Evolutionary conservation across 495 filamentous ascomycete species (phyloP).

Genomic region (Cercophora samala): DNA sequence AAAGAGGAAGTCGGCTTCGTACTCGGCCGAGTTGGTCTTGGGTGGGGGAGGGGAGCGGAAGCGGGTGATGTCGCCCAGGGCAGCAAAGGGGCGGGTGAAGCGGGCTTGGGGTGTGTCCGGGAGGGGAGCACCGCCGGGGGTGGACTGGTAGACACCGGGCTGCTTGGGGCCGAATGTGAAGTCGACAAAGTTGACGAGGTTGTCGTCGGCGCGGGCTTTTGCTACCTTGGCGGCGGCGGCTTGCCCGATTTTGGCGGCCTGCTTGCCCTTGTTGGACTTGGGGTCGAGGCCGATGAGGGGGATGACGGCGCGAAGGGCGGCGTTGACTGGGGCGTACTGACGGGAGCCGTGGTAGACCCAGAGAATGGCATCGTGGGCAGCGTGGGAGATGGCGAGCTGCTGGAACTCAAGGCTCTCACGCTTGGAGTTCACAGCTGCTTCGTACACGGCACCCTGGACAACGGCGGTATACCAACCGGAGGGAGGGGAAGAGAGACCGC

Average conservation of each 20-base stretch:
- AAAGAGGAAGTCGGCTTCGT: constrained; percentile 23
- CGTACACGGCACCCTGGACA: constrained; percentile 34
- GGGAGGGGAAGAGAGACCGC: constrained; percentile 35
- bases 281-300: constrained; percentile 31
- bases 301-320: constrained; percentile 29
- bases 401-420: constrained; percentile 30
- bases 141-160: constrained; percentile 33
- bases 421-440: constrained; percentile 31
- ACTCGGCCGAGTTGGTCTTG: constrained; percentile 16
- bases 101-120: constrained; percentile 36
- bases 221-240: constrained; percentile 29
- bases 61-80: constrained; percentile 27
- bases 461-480: constrained; percentile 33
- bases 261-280: constrained; percentile 22
- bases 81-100: constrained; percentile 29
- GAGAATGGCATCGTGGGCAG: constrained; percentile 35
- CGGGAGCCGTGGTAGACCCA: constrained; percentile 40
- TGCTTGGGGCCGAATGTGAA: constrained; percentile 25
- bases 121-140: constrained; percentile 27
- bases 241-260: constrained; percentile 28
- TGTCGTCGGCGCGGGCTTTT: constrained; percentile 31
- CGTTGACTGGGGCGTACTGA: constrained; percentile 27
- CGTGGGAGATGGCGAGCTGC: constrained; percentile 41
- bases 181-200: constrained; percentile 35
- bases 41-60: constrained; percentile 31